Percentiles rank a stretch among this genome's conserved stretches.
These are phyloP conservation scores for Colletotrichum tropicale DNA, from an alignment of 2,329 filamentous ascomycete genomes.

Conservation along the genomic window DNA sequence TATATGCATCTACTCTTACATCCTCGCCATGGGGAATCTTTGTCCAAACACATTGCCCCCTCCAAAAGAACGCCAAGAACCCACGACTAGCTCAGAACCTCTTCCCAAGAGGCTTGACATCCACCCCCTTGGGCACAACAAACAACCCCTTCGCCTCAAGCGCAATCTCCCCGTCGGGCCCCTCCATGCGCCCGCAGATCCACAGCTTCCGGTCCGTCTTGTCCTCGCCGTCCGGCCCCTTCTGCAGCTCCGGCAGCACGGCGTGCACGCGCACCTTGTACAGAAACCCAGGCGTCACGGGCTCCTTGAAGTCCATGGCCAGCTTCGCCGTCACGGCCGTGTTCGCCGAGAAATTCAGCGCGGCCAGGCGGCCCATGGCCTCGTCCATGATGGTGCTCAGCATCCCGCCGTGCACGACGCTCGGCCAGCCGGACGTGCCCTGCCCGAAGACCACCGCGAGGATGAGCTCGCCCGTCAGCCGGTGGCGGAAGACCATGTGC, in stretches of 20 bases:
- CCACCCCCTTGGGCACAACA: constrained; percentile 18
- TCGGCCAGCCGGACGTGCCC: constrained; percentile 34
- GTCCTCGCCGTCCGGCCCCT: neutral
- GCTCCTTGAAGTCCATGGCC: constrained; percentile 5
- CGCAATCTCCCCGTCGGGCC: neutral
- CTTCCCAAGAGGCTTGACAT: constrained; percentile 4
- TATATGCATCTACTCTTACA: neutral
- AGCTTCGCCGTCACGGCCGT: constrained; percentile 19
- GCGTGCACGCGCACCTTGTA: constrained; percentile 12
- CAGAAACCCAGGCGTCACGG: neutral
- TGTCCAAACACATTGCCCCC: neutral
- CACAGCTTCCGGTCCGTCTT: constrained; percentile 20
- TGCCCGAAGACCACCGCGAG: constrained; percentile 36
- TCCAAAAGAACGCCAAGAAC: neutral
- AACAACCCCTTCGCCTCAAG: constrained; percentile 16
- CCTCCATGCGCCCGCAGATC: constrained; percentile 14
- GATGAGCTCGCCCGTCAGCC: constrained; percentile 28
- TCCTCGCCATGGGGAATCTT: neutral
- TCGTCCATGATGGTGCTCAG: constrained; percentile 41
- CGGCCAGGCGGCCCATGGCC: constrained; percentile 32
- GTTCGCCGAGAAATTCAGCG: neutral
- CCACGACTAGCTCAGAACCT: neutral
- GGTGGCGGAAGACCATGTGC: constrained; percentile 36
- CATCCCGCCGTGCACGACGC: constrained; percentile 41
- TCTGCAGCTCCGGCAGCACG: constrained; percentile 5